These are phyloP conservation scores for Colletotrichum sojae DNA, from an alignment of 2,329 filamentous ascomycete species.

Conservation along the genomic window DNA sequence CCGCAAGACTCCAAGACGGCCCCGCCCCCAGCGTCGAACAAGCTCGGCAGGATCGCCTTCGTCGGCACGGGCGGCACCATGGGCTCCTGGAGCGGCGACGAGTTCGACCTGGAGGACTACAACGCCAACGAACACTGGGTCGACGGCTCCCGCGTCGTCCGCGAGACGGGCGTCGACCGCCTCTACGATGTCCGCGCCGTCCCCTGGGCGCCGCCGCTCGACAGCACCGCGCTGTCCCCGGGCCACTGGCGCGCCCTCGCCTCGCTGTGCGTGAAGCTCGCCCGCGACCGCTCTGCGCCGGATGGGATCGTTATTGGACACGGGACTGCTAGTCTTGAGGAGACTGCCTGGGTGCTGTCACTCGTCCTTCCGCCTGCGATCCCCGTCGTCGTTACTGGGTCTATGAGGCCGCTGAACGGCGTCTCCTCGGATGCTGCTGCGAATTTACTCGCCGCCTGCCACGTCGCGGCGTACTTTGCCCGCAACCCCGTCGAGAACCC, in stretches of 20 bases:
- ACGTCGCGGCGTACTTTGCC: constrained; percentile 3
- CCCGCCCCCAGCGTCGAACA: not conserved
- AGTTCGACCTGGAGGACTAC: constrained; percentile 25
- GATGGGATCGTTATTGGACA: constrained; percentile 25
- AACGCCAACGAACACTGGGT: constrained; percentile 12
- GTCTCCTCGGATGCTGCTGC: constrained; percentile 25
- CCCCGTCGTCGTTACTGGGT: constrained; percentile 21
- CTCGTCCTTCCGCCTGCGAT: not conserved
- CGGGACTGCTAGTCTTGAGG: constrained; percentile 32
- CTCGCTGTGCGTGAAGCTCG: not conserved
- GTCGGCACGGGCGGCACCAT: constrained; percentile 23
- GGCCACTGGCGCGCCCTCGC: constrained; percentile 10
- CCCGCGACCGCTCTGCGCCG: not conserved
- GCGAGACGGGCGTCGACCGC: not conserved
- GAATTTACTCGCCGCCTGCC: constrained; percentile 27
- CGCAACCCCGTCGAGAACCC: not conserved
- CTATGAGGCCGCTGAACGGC: constrained; percentile 17
- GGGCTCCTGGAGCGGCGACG: constrained; percentile 6
- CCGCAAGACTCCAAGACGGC: not conserved
- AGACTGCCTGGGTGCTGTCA: constrained; percentile 24
- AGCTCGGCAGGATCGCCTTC: constrained; percentile 6
- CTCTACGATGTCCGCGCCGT: constrained; percentile 3
- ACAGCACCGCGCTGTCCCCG: constrained; percentile 23
- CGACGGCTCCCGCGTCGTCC: not conserved
- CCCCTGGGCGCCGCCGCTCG: constrained; percentile 3